Evolutionary conservation across 805 yeast genomes (phyloP).

Genomic region (Schwanniomyces polymorphus): DNA sequence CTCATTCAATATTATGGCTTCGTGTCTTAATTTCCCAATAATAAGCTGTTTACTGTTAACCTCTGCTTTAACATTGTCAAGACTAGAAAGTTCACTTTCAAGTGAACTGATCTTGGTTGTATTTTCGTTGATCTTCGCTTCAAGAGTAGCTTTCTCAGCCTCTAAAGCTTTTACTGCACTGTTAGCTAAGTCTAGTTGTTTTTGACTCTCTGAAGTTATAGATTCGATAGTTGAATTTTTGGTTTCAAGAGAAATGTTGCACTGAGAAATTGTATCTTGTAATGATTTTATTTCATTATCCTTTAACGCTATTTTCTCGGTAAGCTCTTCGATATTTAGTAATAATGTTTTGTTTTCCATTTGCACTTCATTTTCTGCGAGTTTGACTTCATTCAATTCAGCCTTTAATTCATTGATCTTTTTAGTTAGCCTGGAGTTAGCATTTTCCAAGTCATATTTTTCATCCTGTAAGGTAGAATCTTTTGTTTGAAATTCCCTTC

Average conservation of each 20-base stretch:
- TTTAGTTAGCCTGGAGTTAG: constrained; percentile 35
- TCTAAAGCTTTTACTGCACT: constrained; percentile 6
- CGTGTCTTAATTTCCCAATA: constrained; percentile 91
- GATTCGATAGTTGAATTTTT: constrained; percentile 6
- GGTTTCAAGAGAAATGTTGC: constrained; percentile 3
- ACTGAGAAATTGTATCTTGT: constrained; percentile 8
- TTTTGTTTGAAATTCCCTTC: constrained; percentile 36
- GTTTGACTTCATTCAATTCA: constrained; percentile 42
- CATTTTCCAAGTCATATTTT: constrained; percentile 40
- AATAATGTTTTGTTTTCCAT: constrained; percentile 42
- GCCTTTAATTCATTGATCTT: constrained; percentile 39
- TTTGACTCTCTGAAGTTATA: constrained; percentile 1
- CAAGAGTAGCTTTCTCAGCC: constrained; percentile 4
- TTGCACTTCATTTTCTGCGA: constrained; percentile 36
- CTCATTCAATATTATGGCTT: constrained; percentile 89
- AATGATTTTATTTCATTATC: constrained; percentile 12
- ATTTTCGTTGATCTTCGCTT: constrained; percentile 7
- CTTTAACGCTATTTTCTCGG: constrained; percentile 32
- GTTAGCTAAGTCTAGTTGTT: constrained; percentile 6
- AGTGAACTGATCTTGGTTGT: constrained; percentile 12
- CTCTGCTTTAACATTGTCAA: constrained; percentile 59
- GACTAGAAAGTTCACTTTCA: constrained; percentile 22
- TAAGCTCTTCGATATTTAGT: constrained; percentile 44
- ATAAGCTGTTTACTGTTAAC: constrained; percentile 60
- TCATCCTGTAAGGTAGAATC: constrained; percentile 38